phyloP scores from a whole-genome alignment of 345 rosid genomes.

The Salix caprea region DNA sequence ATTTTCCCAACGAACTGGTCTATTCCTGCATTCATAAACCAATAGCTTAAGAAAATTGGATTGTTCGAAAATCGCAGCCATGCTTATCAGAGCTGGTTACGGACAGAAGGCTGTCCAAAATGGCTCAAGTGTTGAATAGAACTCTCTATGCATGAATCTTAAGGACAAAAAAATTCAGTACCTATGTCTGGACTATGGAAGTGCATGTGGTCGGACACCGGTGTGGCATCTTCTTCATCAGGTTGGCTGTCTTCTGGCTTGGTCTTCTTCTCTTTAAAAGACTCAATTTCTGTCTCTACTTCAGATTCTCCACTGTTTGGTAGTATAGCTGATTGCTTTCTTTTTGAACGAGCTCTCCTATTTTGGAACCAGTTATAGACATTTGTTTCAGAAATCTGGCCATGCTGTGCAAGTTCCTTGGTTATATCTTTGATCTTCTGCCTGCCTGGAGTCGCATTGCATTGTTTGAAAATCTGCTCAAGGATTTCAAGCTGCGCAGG shows the following conservation, averaged over 20 bases:
- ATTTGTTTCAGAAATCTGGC: conserved; percentile 64
- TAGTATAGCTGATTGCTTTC: conserved; percentile 35
- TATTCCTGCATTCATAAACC: conserved; percentile 35
- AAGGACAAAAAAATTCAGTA: background rate
- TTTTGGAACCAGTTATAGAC: conserved; percentile 85
- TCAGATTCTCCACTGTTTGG: conserved; percentile 18
- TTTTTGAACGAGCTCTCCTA: conserved; percentile 65
- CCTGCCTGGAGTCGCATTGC: conserved; percentile 53
- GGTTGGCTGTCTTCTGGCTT: conserved; percentile 24
- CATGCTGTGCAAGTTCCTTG: conserved; percentile 44
- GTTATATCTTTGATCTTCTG: conserved; percentile 58
- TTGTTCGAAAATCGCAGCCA: background rate
- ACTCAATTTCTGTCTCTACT: conserved; percentile 22
- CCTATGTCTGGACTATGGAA: conserved; percentile 16
- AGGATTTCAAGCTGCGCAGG: conserved; percentile 53
- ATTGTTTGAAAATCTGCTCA: conserved; percentile 47
- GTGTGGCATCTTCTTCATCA: conserved; percentile 3
- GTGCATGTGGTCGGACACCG: conserved; percentile 6
- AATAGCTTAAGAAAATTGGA: background rate
- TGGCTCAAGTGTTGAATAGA: background rate
- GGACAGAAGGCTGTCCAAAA: background rate
- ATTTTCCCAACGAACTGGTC: conserved; percentile 44
- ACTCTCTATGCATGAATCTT: background rate
- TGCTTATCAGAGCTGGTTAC: background rate
- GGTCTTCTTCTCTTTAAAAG: conserved; percentile 31